Conservation (phyloP, 352 stramenopile genomes). For the Phytophthora ohioensis region DNA sequence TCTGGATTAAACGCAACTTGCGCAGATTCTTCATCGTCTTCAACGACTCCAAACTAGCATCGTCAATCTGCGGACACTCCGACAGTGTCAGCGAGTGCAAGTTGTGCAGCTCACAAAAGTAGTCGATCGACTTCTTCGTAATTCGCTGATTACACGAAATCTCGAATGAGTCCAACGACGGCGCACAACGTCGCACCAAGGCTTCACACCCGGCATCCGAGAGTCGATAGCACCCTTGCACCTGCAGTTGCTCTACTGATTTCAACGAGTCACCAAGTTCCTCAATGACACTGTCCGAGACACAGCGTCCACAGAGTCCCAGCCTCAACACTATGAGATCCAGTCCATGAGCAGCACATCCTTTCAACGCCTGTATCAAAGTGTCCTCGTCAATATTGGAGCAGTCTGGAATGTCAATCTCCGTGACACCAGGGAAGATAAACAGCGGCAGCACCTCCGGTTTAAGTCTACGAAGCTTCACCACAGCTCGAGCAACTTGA, state of each 20-base stretch:
- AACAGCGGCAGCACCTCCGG: constrained; percentile 80
- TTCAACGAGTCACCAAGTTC: constrained; percentile 75
- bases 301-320: constrained; percentile 78
- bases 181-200: constrained; percentile 72
- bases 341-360: constrained; percentile 53
- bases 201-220: constrained; percentile 73
- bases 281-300: constrained; percentile 77
- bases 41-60: constrained; percentile 64
- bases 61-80: constrained; percentile 81
- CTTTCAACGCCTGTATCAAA: constrained; percentile 61
- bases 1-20: constrained; percentile 79
- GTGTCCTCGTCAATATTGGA: constrained; percentile 81
- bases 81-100: constrained; percentile 74
- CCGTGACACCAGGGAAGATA: constrained; percentile 80
- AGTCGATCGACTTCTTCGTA: constrained; percentile 76
- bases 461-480: constrained; percentile 68
- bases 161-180: constrained; percentile 77
- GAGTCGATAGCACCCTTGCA: constrained; percentile 82
- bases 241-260: constrained; percentile 68
- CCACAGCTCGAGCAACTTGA: constrained; percentile 61
- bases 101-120: constrained; percentile 73
- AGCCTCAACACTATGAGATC: constrained; percentile 66
- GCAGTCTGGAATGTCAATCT: constrained; percentile 87
- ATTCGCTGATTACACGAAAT: constrained; percentile 88
- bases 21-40: constrained; percentile 68